These are phyloP conservation scores for Apiospora hydei DNA, from an alignment of 2,329 filamentous ascomycete species.

Conservation along the genomic window DNA sequence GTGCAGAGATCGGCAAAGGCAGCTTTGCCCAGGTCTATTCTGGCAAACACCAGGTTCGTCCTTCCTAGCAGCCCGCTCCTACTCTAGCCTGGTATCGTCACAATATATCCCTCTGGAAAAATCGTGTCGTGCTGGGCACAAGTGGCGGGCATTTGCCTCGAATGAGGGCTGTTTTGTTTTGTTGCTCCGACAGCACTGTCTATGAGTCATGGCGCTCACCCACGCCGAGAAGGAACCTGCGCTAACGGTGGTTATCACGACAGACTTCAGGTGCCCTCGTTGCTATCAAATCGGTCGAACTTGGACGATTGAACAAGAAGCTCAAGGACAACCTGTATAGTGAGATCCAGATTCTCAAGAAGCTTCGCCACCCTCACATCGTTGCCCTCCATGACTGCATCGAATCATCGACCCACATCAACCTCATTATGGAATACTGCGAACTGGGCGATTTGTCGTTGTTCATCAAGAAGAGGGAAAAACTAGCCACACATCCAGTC, in stretches of 20 bases:
- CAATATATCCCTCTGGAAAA: neutral
- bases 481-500: constrained; percentile 78
- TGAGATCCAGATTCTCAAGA: constrained; percentile 95
- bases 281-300: constrained; percentile 95
- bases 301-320: constrained; percentile 91
- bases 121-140: neutral
- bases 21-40: constrained; percentile 97
- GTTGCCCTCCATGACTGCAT: constrained; percentile 95
- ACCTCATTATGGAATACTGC: constrained; percentile 98
- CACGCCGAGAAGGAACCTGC: neutral
- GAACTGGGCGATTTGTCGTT: constrained; percentile 92
- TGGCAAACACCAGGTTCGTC: constrained; percentile 79
- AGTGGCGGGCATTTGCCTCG: constrained; percentile 12
- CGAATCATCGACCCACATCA: constrained; percentile 86
- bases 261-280: constrained; percentile 83
- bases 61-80: constrained; percentile 23
- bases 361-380: constrained; percentile 93
- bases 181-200: neutral
- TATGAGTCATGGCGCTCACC: constrained; percentile 25
- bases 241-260: constrained; percentile 24
- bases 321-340: constrained; percentile 94
- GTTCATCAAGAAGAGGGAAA: constrained; percentile 94
- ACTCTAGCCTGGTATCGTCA: neutral
- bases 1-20: constrained; percentile 93
- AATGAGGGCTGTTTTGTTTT: neutral